A percentile compares a stretch with the other conserved stretches of the same genome.
phyloP scores from a whole-genome alignment of 495 filamentous ascomycete species.

The Immersiella caudata region DNA sequence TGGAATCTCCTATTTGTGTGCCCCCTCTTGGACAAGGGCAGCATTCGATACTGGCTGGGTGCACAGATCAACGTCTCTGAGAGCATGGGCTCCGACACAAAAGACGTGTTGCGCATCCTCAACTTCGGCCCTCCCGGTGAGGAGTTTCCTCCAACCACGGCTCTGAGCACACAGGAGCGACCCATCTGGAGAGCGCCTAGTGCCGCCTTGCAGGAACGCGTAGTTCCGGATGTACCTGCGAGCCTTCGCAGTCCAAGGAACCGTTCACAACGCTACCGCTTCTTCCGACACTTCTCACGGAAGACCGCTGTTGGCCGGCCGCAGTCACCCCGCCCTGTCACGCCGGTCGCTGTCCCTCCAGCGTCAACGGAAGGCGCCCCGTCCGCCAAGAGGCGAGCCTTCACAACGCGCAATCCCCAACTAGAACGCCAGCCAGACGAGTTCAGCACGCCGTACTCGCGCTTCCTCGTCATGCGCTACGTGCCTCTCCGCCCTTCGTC shows the following conservation, averaged over 20 bases:
- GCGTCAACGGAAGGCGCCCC: background rate
- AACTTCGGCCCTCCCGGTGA: constrained; percentile 29
- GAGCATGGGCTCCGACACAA: constrained; percentile 47
- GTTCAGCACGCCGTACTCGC: constrained; percentile 51
- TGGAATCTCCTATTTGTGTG: constrained; percentile 60
- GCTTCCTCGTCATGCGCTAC: constrained; percentile 42
- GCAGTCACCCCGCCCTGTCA: constrained; percentile 10
- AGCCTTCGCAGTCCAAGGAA: background rate
- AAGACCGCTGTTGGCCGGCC: background rate
- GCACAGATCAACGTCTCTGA: constrained; percentile 61
- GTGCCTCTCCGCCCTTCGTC: constrained; percentile 1
- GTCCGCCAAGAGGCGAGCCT: background rate
- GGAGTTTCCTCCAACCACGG: background rate
- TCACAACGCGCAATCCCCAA: background rate
- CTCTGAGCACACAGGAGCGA: constrained; percentile 12
- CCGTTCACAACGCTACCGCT: constrained; percentile 26
- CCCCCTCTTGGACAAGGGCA: constrained; percentile 51
- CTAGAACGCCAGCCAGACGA: constrained; percentile 9
- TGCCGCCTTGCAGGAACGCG: background rate
- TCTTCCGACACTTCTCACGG: constrained; percentile 29
- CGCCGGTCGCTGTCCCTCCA: background rate
- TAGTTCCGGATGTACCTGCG: background rate
- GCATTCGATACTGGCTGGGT: constrained; percentile 53
- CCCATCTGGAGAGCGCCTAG: constrained; percentile 6
- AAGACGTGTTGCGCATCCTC: constrained; percentile 55